Conservation (phyloP, 495 filamentous ascomycete species). For the Xeromyces bisporus region DNA sequence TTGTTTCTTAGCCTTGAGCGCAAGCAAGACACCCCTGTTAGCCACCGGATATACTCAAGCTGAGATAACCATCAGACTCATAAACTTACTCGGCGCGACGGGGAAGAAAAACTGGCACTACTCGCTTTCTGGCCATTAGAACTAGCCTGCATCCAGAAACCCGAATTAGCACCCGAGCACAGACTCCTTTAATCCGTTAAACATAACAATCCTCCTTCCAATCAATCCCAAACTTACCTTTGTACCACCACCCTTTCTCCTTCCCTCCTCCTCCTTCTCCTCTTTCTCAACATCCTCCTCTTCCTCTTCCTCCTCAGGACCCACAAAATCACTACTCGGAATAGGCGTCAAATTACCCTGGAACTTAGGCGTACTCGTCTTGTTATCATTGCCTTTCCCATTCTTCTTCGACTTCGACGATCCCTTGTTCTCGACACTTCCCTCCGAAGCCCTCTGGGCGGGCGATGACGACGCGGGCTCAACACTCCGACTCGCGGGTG, state of each 20-base stretch:
- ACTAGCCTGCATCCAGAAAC: not conserved
- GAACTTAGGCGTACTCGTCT: slow-evolving; percentile 25
- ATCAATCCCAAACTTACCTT: slow-evolving; percentile 13
- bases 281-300: no score
- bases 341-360: slow-evolving; percentile 53
- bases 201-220: slow-evolving; percentile 1
- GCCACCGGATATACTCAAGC: not conserved
- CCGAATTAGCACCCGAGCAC: not conserved
- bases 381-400: slow-evolving; percentile 14
- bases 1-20: slow-evolving; percentile 25
- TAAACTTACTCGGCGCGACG: slow-evolving; percentile 29
- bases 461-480: slow-evolving; percentile 26
- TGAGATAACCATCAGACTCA: not conserved
- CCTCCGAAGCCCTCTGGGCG: slow-evolving; percentile 23
- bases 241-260: slow-evolving; percentile 7
- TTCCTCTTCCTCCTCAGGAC: slow-evolving; percentile 22
- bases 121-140: slow-evolving; percentile 3
- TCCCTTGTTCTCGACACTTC: slow-evolving; percentile 4
- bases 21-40: slow-evolving; percentile 3
- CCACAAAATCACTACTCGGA: slow-evolving; percentile 55
- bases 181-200: no score
- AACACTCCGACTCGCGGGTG: slow-evolving; percentile 11
- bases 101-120: slow-evolving; percentile 17
- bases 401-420: slow-evolving; percentile 3
- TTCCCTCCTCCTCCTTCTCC: no score